Conservation (phyloP, 1,284 basidiomycete species). For the Cryptococcus sp. region DNA sequence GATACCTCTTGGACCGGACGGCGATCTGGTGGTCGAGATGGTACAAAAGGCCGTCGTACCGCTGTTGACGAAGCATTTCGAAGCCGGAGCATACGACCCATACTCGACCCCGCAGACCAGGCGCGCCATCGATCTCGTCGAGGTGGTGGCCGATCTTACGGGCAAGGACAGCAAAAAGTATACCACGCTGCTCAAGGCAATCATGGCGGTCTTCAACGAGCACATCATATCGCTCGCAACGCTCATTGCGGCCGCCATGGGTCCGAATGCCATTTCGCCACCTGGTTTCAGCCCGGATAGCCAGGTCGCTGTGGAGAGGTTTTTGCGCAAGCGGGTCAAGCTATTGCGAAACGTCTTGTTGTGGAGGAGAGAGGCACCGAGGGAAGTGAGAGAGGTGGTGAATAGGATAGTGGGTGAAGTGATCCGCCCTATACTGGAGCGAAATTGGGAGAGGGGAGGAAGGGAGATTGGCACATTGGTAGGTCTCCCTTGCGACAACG, state of each 20-base stretch:
- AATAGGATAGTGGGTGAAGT: conserved; percentile 57
- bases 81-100: conserved; percentile 70
- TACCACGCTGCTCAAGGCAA: conserved; percentile 67
- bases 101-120: conserved; percentile 66
- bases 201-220: conserved; percentile 56
- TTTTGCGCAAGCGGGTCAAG: conserved; percentile 64
- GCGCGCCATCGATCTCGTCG: conserved; percentile 64
- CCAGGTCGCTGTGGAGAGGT: conserved; percentile 64
- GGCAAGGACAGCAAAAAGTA: conserved; percentile 58
- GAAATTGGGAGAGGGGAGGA: conserved; percentile 84
- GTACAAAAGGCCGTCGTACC: conserved; percentile 77
- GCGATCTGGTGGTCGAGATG: conserved; percentile 82
- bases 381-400: conserved; percentile 57
- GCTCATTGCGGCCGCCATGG: conserved; percentile 41
- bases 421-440: conserved; percentile 63
- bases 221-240: conserved; percentile 53
- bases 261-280: conserved; percentile 41
- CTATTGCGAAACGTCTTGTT: conserved; percentile 64
- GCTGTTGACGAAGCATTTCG: conserved; percentile 62
- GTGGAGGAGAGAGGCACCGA: conserved; percentile 69
- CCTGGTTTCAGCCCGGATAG: conserved; percentile 69
- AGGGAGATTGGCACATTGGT: conserved; percentile 64
- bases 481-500: conserved; percentile 12
- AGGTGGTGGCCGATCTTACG: conserved; percentile 75
- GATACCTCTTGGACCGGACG: conserved; percentile 66